Conservation (phyloP, 345 rosid species). For the Hypericum androsaemum region DNA sequence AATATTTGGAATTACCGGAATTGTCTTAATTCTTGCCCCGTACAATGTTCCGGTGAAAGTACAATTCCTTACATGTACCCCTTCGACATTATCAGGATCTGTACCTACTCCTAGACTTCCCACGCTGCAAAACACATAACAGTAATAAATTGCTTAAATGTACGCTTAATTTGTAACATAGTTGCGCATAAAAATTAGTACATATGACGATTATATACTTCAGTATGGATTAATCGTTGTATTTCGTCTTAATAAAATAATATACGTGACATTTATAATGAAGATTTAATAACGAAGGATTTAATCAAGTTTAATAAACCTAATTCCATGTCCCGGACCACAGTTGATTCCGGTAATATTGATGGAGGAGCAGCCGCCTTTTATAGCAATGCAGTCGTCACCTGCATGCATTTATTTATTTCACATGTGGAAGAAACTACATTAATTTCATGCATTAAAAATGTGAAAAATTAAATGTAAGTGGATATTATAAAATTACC, state of each 20-base stretch:
- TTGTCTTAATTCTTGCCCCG: conserved; percentile 19
- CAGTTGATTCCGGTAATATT: conserved; percentile 12
- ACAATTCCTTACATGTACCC: conserved; percentile 8
- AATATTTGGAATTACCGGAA: too few species aligned
- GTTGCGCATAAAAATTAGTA: neutral
- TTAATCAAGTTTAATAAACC: conserved; percentile 4
- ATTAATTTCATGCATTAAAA: neutral
- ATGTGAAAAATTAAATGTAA: too few species aligned
- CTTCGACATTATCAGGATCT: conserved; percentile 5
- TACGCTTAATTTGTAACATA: too few species aligned
- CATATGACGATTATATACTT: conserved; percentile 25
- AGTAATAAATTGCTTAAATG: too few species aligned
- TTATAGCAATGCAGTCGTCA: conserved; percentile 29
- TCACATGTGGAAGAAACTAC: conserved; percentile 12
- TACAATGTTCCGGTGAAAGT: conserved; percentile 1
- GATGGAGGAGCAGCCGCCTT: conserved; percentile 5
- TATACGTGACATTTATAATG: conserved; percentile 29
- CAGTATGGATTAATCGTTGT: conserved; percentile 20
- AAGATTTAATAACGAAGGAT: conserved; percentile 5
- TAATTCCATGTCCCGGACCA: conserved; percentile 35
- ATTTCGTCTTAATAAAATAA: conserved; percentile 20
- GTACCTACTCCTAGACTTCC: conserved; percentile 13
- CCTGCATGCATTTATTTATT: conserved; percentile 17
- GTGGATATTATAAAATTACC: conserved; percentile 10
- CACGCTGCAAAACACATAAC: neutral